Base-by-base conservation (phyloP, 495 filamentous ascomycete genomes). In the Hypoxylon rickii region DNA sequence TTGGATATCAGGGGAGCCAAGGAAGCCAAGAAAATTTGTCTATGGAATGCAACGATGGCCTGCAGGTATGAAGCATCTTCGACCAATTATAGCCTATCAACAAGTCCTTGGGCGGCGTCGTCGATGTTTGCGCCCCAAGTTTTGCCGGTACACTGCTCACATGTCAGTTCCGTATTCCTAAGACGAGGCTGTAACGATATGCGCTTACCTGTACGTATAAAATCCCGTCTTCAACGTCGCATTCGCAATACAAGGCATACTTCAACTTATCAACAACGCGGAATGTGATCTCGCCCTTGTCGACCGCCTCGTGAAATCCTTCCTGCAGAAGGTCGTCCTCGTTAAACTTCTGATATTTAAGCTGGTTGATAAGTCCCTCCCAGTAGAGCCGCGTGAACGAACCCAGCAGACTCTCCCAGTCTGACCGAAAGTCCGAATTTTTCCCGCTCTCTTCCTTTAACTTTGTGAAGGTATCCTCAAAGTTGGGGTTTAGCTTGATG, bases 401-500 rank as follows among this genome's bases (percentile, higher is more conserved):
- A 16, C 73, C 76, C 10, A 81, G 55, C 31, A 63, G 59, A 2
- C 31, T 31, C 46, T 81, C 65, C 74, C 73, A 81, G 63, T 77
- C 76, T 1, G 74, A 71, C 7, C 66, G 45, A 2, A 76, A 34
- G 0, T 42, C 44, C 41, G 37, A 61, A 32, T 61, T 62, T 43
- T 44, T 55, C 3, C 56, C 60, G 34, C 50, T 53, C 20, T 69
- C 66, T 39, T 64, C 60, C 13, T 41, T 33, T 55, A 86, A 69
- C 73, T 73, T 74, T 61, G 75, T 70, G 62, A 80, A 76, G 32
- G 68, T 65, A 21, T 65, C 63, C 50, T 83, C 75, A 51, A 83
- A 82, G 43, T 71, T 73, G 31, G 76, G 73, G 31, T 56, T 70
- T 11, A 80, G 56, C 31, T 66, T 70, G 48, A 79, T 66, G 21